A percentile compares a stretch with the other conserved stretches of the same genome.
These are phyloP conservation scores for Trametes coccinea DNA, from an alignment of 768 basidiomycete genomes.

Conservation along the genomic window DNA sequence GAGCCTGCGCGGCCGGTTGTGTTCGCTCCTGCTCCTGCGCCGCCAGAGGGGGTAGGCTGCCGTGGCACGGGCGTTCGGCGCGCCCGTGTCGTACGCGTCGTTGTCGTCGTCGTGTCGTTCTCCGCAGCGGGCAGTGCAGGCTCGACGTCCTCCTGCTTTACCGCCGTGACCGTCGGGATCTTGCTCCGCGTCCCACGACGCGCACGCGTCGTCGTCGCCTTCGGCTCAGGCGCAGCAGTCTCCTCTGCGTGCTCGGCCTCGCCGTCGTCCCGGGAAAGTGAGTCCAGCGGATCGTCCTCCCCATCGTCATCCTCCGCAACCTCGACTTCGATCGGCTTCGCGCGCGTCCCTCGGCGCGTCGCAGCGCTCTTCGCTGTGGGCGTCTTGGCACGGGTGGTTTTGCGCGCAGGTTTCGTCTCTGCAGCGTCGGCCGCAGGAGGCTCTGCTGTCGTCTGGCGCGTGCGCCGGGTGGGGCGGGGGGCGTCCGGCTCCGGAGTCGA, in stretches of 20 bases:
- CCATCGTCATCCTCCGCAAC: slow-evolving; percentile 12
- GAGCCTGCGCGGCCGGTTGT: slow-evolving; percentile 1
- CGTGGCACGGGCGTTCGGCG: slow-evolving; percentile 11
- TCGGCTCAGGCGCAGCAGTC: slow-evolving; percentile 10
- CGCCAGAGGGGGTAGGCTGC: slow-evolving; percentile 6
- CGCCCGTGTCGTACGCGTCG: slow-evolving; percentile 14
- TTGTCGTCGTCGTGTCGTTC: slow-evolving; percentile 8
- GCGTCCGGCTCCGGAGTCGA: slow-evolving; percentile 5
- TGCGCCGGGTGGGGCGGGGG: slow-evolving; percentile 25
- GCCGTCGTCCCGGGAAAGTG: slow-evolving; percentile 8
- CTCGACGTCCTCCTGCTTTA: slow-evolving; percentile 21
- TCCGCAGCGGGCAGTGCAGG: slow-evolving; percentile 9
- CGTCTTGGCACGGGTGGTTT: slow-evolving; percentile 20
- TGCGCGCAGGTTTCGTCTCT: slow-evolving; percentile 20
- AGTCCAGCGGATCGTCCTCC: slow-evolving; percentile 24
- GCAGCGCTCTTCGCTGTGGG: slow-evolving; percentile 11
- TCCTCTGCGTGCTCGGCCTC: not conserved
- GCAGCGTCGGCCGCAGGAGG: slow-evolving; percentile 7
- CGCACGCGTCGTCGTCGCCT: slow-evolving; percentile 21
- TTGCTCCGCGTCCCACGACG: slow-evolving; percentile 25
- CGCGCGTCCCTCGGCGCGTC: slow-evolving; percentile 8
- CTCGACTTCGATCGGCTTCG: slow-evolving; percentile 10
- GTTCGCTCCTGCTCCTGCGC: slow-evolving; percentile 12
- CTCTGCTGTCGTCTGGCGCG: slow-evolving; percentile 23
- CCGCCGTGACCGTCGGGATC: slow-evolving; percentile 18